Conservation (phyloP, 192 early-diverging fungal genomes). For the Entomortierella beljakovae region DNA sequence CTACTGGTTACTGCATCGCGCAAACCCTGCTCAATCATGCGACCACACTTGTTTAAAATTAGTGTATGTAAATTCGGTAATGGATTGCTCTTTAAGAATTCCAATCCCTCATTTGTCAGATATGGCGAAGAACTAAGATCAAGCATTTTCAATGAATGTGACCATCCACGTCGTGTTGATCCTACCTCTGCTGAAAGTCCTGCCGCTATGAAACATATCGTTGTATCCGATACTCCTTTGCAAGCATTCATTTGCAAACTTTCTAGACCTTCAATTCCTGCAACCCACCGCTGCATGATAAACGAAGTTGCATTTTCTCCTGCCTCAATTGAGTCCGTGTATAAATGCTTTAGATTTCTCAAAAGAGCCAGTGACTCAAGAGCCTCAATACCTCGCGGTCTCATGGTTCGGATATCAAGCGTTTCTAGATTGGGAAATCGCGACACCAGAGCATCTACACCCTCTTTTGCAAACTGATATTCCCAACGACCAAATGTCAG, state of each 20-base stretch:
- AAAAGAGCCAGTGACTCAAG: slow-evolving; percentile 23
- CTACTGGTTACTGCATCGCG: slow-evolving; percentile 9
- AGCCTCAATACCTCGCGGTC: slow-evolving; percentile 20
- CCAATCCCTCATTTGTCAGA: slow-evolving; percentile 26
- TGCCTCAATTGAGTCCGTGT: slow-evolving; percentile 31
- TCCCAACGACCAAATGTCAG: slow-evolving; percentile 34
- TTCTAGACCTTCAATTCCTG: slow-evolving; percentile 30
- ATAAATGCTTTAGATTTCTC: slow-evolving; percentile 29
- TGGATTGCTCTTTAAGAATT: slow-evolving; percentile 4
- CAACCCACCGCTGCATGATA: slow-evolving; percentile 40
- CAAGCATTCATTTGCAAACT: slow-evolving; percentile 38
- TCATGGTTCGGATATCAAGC: slow-evolving; percentile 33
- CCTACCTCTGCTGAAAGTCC: slow-evolving; percentile 2
- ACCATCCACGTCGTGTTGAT: slow-evolving; percentile 30
- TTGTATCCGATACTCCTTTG: slow-evolving; percentile 30
- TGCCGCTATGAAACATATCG: slow-evolving; percentile 20
- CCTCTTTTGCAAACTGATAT: slow-evolving; percentile 3
- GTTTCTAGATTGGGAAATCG: slow-evolving; percentile 33
- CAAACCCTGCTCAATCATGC: slow-evolving; percentile 24
- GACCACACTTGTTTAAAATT: slow-evolving; percentile 33
- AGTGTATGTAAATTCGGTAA: slow-evolving; percentile 26
- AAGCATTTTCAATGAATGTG: slow-evolving; percentile 36
- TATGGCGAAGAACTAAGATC: slow-evolving; percentile 40
- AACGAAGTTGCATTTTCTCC: slow-evolving; percentile 3
- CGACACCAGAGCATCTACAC: slow-evolving; percentile 26